Evolutionary conservation across 202 grass and related monocot genomes (phyloP).

Genomic region (Miscanthus sacchariflorus): DNA sequence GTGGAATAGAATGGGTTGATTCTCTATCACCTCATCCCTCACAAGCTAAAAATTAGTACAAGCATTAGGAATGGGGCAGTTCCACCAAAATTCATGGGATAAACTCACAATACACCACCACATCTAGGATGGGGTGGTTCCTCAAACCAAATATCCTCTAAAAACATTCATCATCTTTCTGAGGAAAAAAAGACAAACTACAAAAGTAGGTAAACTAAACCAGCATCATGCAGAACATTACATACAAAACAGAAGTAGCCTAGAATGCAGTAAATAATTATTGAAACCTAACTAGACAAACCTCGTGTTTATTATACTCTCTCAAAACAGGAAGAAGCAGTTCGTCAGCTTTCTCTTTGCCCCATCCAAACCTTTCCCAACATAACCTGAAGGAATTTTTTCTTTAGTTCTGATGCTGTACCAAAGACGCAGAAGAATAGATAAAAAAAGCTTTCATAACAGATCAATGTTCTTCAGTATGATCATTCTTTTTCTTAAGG

Average conservation of each 20-base stretch:
- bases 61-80: background rate
- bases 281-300: conserved; percentile 43
- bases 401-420: conserved; percentile 39
- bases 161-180: background rate
- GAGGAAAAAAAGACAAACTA: conserved; percentile 11
- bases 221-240: conserved; percentile 26
- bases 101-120: background rate
- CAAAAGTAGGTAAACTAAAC: conserved; percentile 27
- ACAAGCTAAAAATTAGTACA: background rate
- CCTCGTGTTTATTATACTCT: conserved; percentile 95
- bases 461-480: background rate
- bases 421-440: conserved; percentile 32
- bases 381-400: conserved; percentile 68
- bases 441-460: background rate
- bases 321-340: conserved; percentile 92
- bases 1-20: background rate
- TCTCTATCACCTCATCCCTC: background rate
- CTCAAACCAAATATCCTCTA: background rate
- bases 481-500: conserved; percentile 3
- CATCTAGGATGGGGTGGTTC: background rate
- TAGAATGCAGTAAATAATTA: conserved; percentile 39
- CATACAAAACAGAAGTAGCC: conserved; percentile 36
- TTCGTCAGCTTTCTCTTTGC: conserved; percentile 94
- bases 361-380: conserved; percentile 97
- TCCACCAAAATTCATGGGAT: background rate